These are phyloP conservation scores for Smittium culicis DNA, from an alignment of 371 early-diverging fungal genomes.

Conservation along the genomic window DNA sequence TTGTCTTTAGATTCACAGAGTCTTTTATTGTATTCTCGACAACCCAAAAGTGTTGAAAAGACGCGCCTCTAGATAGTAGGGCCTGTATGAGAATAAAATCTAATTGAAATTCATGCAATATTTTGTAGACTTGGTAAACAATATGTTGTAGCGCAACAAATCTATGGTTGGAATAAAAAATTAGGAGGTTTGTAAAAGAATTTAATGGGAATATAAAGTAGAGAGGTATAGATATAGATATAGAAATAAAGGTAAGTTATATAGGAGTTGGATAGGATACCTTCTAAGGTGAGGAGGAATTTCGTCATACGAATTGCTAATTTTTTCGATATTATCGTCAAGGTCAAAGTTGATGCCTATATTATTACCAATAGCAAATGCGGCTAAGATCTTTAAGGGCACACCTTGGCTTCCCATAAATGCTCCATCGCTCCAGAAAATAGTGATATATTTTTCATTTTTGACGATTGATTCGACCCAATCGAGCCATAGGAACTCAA, in stretches of 20 bases:
- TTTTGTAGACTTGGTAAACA: neutral
- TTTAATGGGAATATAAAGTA: neutral
- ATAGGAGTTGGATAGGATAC: neutral
- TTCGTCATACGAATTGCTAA: neutral
- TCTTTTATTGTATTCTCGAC: slow-evolving; percentile 2
- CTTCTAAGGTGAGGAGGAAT: slow-evolving; percentile 9
- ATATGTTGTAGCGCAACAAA: slow-evolving; percentile 10
- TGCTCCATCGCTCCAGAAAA: slow-evolving; percentile 6
- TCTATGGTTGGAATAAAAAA: neutral
- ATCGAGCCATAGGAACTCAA: slow-evolving; percentile 1
- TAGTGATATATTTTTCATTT: neutral
- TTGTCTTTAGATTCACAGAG: neutral
- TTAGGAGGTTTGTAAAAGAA: too few species aligned
- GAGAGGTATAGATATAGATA: neutral
- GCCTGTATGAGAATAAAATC: neutral
- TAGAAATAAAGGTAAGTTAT: neutral
- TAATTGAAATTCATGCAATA: neutral
- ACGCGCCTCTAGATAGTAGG: slow-evolving; percentile 5
- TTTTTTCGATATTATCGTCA: neutral
- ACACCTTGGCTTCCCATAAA: slow-evolving; percentile 6
- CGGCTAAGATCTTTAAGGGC: neutral
- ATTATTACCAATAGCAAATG: neutral
- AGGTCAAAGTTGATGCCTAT: neutral
- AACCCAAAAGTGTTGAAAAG: slow-evolving; percentile 5
- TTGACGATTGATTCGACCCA: neutral